Conservation (phyloP, 257 asterid genomes). For the Jasminum sambac region DNA sequence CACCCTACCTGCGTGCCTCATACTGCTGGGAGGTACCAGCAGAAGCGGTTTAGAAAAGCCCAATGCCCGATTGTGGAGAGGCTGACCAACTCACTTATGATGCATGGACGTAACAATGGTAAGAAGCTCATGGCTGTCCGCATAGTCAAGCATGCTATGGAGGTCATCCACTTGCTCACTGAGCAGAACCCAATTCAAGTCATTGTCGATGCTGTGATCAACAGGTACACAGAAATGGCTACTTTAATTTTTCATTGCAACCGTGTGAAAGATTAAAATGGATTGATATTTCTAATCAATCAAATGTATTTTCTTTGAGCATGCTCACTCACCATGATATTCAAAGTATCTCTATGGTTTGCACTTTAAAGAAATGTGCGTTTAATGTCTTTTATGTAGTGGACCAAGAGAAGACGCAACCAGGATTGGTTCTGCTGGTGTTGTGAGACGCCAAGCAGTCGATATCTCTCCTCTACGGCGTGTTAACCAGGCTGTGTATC, state of each 20-base stretch:
- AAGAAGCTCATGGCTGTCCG: slow-evolving; percentile 89
- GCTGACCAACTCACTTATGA: slow-evolving; percentile 82
- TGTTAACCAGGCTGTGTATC: slow-evolving; percentile 77
- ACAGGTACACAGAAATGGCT: slow-evolving; percentile 47
- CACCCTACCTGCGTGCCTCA: slow-evolving; percentile 72
- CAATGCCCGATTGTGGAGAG: slow-evolving; percentile 84
- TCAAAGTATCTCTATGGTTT: too few species aligned
- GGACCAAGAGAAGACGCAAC: slow-evolving; percentile 91
- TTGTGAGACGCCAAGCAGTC: slow-evolving; percentile 84
- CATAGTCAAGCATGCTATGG: slow-evolving; percentile 87
- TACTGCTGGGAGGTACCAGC: slow-evolving; percentile 90
- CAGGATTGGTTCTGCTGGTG: slow-evolving; percentile 86
- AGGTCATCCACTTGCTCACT: slow-evolving; percentile 75
- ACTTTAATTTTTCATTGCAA: neutral
- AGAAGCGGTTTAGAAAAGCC: slow-evolving; percentile 77
- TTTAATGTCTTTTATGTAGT: slow-evolving; percentile 30
- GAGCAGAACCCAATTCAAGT: slow-evolving; percentile 83
- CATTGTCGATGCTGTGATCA: slow-evolving; percentile 78
- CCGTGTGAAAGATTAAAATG: neutral
- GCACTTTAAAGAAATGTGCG: neutral
- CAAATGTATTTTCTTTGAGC: neutral
- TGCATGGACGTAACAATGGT: slow-evolving; percentile 92
- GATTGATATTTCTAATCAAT: too few species aligned
- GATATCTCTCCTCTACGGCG: slow-evolving; percentile 85
- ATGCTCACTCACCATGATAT: too few species aligned